Base-by-base conservation (phyloP, 306 rosid genomes). In the Gastrolobium bilobum region DNA sequence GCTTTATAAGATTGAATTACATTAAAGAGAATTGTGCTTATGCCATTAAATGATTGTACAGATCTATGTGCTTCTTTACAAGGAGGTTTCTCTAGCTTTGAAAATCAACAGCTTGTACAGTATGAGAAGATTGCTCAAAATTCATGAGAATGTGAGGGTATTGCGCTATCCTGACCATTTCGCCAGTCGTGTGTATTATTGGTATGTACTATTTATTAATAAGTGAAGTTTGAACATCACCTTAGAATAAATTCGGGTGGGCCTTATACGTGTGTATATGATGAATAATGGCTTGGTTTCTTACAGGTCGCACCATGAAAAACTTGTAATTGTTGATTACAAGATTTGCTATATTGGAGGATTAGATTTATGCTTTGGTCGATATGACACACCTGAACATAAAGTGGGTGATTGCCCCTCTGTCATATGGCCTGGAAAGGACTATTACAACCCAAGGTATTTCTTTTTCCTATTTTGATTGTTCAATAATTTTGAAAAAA, bases 271-370 rank as follows among this genome's bases (percentile, higher is more conserved):
- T 26, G 57, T 14, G 42, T 43, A n/a, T 65, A 86, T 65, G 69
- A 47, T 46, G 50, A 66, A 61, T 65, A 84, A n/a, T 85, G 57
- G 81, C 77, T 74, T 84, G 84, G 88, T 78, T 90, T 76, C 68
- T 58, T 85, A 78, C 85, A 96, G 99, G 99, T 96, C 99, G 39
- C 99, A 96, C 91, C 99, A 96, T 88, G 99, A 96, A 84, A 96
- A 96, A 87, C 89, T 96, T 85, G 97, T 96, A 84, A 96, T 96
- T 82, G 68, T 96, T 84, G 99, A 96, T 90, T 82, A 91, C 82
- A 92, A 90, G 88, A 83, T 92, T 85, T 96, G 98, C 93, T 96
- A 87, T 87, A 85, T 96, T 31, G 98, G 98, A 70, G 99, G 99
- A 79, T 81, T 96, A 77, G 99, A 96, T 83, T 88, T 96, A 88